Conservation (phyloP, 805 yeast genomes). For the Kluyveromyces nonfermentans region DNA sequence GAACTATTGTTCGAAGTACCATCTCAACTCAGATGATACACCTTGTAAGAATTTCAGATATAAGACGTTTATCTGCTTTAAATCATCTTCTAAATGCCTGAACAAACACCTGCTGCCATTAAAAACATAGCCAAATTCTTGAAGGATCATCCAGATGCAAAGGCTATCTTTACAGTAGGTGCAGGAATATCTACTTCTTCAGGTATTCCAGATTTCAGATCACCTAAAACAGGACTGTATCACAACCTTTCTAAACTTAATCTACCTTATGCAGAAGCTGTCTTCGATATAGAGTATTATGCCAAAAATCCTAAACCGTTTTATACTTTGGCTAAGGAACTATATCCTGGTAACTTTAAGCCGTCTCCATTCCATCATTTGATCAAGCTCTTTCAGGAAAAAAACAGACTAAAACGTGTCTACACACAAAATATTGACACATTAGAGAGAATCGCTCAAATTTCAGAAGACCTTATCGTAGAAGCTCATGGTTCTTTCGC, state of each 20-base stretch:
- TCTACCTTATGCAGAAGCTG: slow-evolving; percentile 91
- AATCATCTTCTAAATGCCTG: not conserved
- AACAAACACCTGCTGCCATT: slow-evolving; percentile 6
- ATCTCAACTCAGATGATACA: too few relatives aligned
- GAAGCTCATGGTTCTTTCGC: slow-evolving; percentile 98
- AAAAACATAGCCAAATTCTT: slow-evolving; percentile 10
- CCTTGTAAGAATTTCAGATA: too few relatives aligned
- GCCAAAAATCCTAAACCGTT: slow-evolving; percentile 71
- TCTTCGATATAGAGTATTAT: slow-evolving; percentile 82
- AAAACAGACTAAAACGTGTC: slow-evolving; percentile 52
- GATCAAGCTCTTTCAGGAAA: slow-evolving; percentile 56
- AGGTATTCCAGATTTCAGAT: slow-evolving; percentile 92
- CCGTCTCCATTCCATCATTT: slow-evolving; percentile 80
- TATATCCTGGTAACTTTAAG: slow-evolving; percentile 78
- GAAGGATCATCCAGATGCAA: slow-evolving; percentile 20
- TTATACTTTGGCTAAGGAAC: slow-evolving; percentile 71
- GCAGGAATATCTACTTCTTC: slow-evolving; percentile 93
- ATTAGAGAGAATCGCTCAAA: slow-evolving; percentile 77
- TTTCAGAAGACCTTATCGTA: slow-evolving; percentile 51
- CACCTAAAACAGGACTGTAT: slow-evolving; percentile 84
- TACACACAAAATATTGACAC: slow-evolving; percentile 94
- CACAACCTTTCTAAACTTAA: slow-evolving; percentile 65
- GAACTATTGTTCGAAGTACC: too few relatives aligned
- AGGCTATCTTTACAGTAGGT: slow-evolving; percentile 66
- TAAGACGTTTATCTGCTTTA: too few relatives aligned